Evolutionary conservation across 768 basidiomycete species (phyloP), one percentile per base, ranked within the genome.

Genomic region (Lanmaoa rubissima): DNA sequence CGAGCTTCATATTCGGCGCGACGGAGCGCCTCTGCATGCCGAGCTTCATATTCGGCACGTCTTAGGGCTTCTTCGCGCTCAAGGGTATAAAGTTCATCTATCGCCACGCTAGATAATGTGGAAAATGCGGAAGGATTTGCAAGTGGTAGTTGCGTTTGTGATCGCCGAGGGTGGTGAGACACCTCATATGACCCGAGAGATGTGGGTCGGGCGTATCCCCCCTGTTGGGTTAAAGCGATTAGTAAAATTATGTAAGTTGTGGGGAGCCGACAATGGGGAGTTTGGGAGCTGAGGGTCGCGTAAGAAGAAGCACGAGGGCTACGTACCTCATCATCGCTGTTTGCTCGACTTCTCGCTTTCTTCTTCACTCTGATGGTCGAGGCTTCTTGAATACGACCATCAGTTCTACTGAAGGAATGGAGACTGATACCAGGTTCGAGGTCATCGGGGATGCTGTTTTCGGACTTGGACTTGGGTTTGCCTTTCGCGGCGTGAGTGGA

Each of bases 31-130:
- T 88, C 88, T 17, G 88, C 86, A 66, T 86, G 88, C 11, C 83
- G 78, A 11, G 86, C 81, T 69, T 94, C 91, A 73, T 87, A 96
- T 68, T 93, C 89, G n/a, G 91, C 92, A 36, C 93, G 79, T 19
- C 93, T 80, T 34, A 86, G 71, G 4, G 92, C 88, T 70, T 97
- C 95, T 57, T 87, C 82, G 39, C 86, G 86, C 69, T 98, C 95
- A 32, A 98, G 85, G 62, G 87, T 86, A 65, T 90, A 88, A 9
- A 98, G 81, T 68, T 97, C 92, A 55, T 92, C 92, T 74, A 95
- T 88, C 3, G 94, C 94, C 19, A 89, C 76, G 32, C 76, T 87
- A 44, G 88, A 87, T 19, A 91, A 72, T 1, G 87, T 79, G n/a
- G 82, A 82, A 64, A 90, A 84, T 3, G 88, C 78, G 35, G 83